Evolutionary conservation across 2,329 filamentous ascomycete species (phyloP), one percentile per base, ranked within the genome.

Genomic region (Coniochaeta hoffmannii): DNA sequence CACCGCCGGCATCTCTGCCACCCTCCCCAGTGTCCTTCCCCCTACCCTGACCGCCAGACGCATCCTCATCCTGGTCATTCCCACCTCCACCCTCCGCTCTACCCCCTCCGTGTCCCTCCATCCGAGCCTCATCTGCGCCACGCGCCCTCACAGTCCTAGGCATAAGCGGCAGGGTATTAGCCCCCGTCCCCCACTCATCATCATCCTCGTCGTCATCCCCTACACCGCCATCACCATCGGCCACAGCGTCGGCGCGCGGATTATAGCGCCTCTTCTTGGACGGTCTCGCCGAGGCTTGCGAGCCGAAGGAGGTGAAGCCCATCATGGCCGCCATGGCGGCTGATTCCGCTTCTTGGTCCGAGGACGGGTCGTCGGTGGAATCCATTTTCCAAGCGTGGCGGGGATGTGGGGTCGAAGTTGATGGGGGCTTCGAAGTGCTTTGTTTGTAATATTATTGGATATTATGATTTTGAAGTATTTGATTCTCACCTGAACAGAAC

Each of bases 261-360:
- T 88, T 83, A 69, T 82, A 86, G 64, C 85, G 86, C 58, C 87
- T 80, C 67, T 87, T 88, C 68, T 88, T 89, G 44, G 76, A 76
- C 1, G 78, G 72, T n/a, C n/a, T n/a, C n/a, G n/a, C n/a, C 3
- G 69, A 72, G 53, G 73, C 67, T 61, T 79, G 74, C 10, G 72
- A 69, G 61, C 87, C 87, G 65, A 92, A 92, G 56, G 81, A 79
- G 9, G 84, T 79, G 69, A 91, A 91, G 59, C 88, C 88, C 84
- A 91, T 87, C 50, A 81, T 78, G 41, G 81, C 79, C 22, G 85
- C 84, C 68, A 89, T 83, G 53, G 80, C 80, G 41, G 73, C 75
- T 14, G 41, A 4, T n/a, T 46, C 41, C 15, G 41, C 19, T 46
- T 46, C 41, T 46, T 24, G 41, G 41, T 28, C 41, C 2, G 41